Conservation (phyloP, 148 eudicot species). For the Diospyros kaki region DNA sequence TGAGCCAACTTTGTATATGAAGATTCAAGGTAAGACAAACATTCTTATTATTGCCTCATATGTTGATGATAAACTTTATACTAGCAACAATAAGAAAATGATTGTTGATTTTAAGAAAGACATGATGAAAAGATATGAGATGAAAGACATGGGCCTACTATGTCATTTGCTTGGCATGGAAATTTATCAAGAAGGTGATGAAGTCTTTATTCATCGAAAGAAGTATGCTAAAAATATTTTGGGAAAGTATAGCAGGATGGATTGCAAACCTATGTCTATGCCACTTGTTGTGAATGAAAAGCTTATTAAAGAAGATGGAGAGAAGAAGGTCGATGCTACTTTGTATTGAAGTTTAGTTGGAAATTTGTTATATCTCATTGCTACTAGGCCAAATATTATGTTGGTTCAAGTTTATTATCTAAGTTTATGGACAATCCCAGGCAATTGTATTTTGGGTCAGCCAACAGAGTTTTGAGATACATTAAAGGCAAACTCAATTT, state of each 20-base stretch:
- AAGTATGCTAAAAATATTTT: background rate
- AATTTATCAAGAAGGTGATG: background rate
- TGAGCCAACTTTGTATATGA: background rate
- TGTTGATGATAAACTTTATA: background rate
- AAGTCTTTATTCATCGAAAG: no score
- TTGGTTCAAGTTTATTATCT: background rate
- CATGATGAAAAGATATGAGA: background rate
- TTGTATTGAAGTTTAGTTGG: background rate
- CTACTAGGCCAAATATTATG: background rate
- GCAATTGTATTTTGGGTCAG: background rate
- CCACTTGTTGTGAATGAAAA: background rate
- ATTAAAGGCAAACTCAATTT: background rate
- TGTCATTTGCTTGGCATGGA: background rate
- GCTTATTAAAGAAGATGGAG: background rate
- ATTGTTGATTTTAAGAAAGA: background rate
- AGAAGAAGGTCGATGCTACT: background rate
- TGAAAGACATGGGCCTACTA: background rate
- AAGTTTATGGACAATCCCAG: background rate
- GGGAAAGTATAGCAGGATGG: background rate
- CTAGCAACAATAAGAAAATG: background rate
- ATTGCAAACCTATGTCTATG: background rate
- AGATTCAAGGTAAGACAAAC: background rate
- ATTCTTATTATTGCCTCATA: background rate
- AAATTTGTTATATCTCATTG: background rate
- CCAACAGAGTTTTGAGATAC: background rate